Base-by-base conservation (phyloP, 805 yeast species). In the Candida wancherniae region DNA sequence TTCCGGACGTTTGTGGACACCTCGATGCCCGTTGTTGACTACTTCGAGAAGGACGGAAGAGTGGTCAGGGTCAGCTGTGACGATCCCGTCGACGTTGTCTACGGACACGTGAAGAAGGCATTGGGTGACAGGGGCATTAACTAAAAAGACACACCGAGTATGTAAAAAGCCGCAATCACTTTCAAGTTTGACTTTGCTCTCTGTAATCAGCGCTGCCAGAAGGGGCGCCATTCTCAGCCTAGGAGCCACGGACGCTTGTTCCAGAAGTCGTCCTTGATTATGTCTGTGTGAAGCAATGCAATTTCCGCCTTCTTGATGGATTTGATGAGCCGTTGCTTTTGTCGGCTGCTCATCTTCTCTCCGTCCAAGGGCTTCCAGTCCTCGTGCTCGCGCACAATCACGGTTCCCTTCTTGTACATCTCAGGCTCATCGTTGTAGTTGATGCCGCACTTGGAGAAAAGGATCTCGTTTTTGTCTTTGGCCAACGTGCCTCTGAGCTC, bases 351-450 rank as follows among this genome's bases (percentile, higher is more conserved):
- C 22, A 51, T 30, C 11, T 39, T 44, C 7, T 26, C 33, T 11
- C 40, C 48, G 7, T 29, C 40, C 4, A 18, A 42, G 9, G 20
- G 24, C 9, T 42, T 41, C 28, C 45, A 48, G 14, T 39, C 38
- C n/a, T 48, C 48, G 18, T 51, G 46, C 31, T 76, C 79, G 46
- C 88, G 61, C 3, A 77, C 62, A 11, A 75, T 53, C 2, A 74
- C 57, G 0, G 88, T 76, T 2, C 98, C 98, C 60, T 90, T 92
- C 41, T 81, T 84, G 60, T 61, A 92, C 40, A 87, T 79, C 33
- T 84, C 96, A 0, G 83, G 84, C 57, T 90, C 97, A 42, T 84
- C 76, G 53, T 92, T 92, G 58, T 92, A 92, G 51, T 92, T 92
- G 24, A 90, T 77, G 0, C 83, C 83, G 56, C 88, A 84, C 37